Evolutionary conservation across 345 rosid species (phyloP), one percentile per base, ranked within the genome.

Genomic region (Microthlaspi erraticum): DNA sequence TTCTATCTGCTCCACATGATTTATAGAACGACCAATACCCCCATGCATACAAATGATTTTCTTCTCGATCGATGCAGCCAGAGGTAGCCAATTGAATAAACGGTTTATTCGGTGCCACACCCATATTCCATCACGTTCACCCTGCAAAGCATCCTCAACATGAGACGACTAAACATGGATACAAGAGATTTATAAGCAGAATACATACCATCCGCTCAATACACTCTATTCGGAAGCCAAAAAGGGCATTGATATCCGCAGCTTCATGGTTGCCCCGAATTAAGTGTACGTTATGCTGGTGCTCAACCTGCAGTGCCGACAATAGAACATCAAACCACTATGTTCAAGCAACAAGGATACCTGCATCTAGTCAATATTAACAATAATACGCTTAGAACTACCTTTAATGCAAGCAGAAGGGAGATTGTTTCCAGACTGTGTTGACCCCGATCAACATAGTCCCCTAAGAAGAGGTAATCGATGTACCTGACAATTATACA

Each of bases 231-330:
- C 97, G 81, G 78, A 91, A 91, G 57, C 97, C 97, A 82, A 91
- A 91, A 57, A 91, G 97, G 59, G 97, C 97, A 85, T 91, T 91
- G 56, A 91, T 91, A 75, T 91, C 97, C 39, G 97, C 97, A 73
- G 97, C 97, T 88, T 91, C 97, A 79, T 91, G 97, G 82, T 91
- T 91, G 46, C 97, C 97, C 69, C 97, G 97, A 75, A 91, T 91
- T 74, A 91, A 75, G 84, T 91, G 97, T 58, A 91, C 89, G 60
- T 91, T 88, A 61, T 80, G 69, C 44, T 86, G 88, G 84, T 91
- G 83, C 82, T 91, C 97, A 72, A 86, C 96, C 97, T 91, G 80
- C 62, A 81, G 66, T 13, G 82, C 45, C 53, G 26, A 68, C 44
- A 66, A 38, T 8, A 72, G 14, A 32, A 33, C 44, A 60, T 45